Evolutionary conservation across 2,329 filamentous ascomycete genomes (phyloP).

Genomic region (Penicillium sp.): DNA sequence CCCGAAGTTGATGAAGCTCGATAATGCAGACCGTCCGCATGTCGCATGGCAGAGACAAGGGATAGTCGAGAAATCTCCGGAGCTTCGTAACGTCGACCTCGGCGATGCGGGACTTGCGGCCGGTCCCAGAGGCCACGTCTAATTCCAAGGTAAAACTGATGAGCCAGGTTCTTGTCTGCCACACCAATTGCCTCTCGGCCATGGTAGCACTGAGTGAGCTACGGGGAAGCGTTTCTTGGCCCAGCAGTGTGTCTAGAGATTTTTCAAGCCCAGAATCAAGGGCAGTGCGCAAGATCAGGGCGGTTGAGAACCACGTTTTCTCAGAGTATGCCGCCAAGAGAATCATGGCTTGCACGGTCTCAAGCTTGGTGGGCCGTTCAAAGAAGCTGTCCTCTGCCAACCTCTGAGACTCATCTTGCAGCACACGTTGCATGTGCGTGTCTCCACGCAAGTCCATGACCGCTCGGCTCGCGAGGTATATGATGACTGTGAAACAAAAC

Average conservation of each 20-base stretch:
- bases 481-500: slow-evolving; percentile 33
- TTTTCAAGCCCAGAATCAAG: slow-evolving; percentile 32
- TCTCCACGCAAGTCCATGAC: slow-evolving; percentile 28
- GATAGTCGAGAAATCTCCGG: slow-evolving; percentile 31
- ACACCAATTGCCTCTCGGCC: slow-evolving; percentile 30
- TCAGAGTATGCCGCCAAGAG: slow-evolving; percentile 32
- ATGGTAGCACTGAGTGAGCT: slow-evolving; percentile 31
- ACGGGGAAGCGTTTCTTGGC: slow-evolving; percentile 27
- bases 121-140: slow-evolving; percentile 32
- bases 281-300: slow-evolving; percentile 31
- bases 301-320: slow-evolving; percentile 35
- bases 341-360: slow-evolving; percentile 35
- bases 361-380: slow-evolving; percentile 31
- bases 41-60: slow-evolving; percentile 30
- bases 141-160: slow-evolving; percentile 32
- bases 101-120: slow-evolving; percentile 30
- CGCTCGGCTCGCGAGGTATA: slow-evolving; percentile 31
- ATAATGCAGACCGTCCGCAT: slow-evolving; percentile 33
- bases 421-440: slow-evolving; percentile 29
- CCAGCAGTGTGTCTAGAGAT: slow-evolving; percentile 28
- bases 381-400: slow-evolving; percentile 35
- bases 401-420: slow-evolving; percentile 32
- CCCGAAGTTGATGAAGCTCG: slow-evolving; percentile 32
- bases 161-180: slow-evolving; percentile 33
- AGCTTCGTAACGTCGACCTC: slow-evolving; percentile 31